These are phyloP conservation scores for Cyberlindnera suaveolens DNA, from an alignment of 805 yeast species.

Conservation along the genomic window DNA sequence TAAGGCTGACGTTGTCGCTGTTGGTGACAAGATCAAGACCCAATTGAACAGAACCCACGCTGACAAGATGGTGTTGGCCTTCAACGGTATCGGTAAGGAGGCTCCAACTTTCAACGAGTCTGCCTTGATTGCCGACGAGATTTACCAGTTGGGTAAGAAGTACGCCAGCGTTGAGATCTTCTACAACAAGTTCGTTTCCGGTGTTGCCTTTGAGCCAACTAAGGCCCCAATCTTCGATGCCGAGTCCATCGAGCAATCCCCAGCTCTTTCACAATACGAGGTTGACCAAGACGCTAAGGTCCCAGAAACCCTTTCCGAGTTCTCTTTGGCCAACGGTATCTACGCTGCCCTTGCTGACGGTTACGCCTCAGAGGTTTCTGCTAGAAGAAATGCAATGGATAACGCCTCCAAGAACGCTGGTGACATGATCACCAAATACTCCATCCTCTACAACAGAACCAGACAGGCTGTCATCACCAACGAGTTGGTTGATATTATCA, in stretches of 20 bases:
- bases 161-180: constrained; percentile 76
- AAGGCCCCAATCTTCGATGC: constrained; percentile 60
- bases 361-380: constrained; percentile 95
- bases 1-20: constrained; percentile 70
- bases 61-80: constrained; percentile 61
- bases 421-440: constrained; percentile 94
- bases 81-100: constrained; percentile 93
- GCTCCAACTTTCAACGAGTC: constrained; percentile 93
- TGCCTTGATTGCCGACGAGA: constrained; percentile 81
- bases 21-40: constrained; percentile 92
- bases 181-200: constrained; percentile 83
- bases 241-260: constrained; percentile 72
- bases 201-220: constrained; percentile 87
- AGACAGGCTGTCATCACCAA: constrained; percentile 99
- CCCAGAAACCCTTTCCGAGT: constrained; percentile 73
- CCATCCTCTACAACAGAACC: constrained; percentile 98
- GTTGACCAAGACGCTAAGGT: constrained; percentile 63
- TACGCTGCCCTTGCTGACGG: constrained; percentile 94
- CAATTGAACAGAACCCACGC: constrained; percentile 83
- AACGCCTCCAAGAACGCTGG: constrained; percentile 99
- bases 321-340: constrained; percentile 84
- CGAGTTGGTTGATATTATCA: constrained; percentile 98
- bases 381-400: constrained; percentile 99
- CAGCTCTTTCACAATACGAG: constrained; percentile 79
- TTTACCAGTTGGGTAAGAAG: constrained; percentile 45